phyloP scores from a whole-genome alignment of 2,329 filamentous ascomycete species.

The Harringtonia lauricola region DNA sequence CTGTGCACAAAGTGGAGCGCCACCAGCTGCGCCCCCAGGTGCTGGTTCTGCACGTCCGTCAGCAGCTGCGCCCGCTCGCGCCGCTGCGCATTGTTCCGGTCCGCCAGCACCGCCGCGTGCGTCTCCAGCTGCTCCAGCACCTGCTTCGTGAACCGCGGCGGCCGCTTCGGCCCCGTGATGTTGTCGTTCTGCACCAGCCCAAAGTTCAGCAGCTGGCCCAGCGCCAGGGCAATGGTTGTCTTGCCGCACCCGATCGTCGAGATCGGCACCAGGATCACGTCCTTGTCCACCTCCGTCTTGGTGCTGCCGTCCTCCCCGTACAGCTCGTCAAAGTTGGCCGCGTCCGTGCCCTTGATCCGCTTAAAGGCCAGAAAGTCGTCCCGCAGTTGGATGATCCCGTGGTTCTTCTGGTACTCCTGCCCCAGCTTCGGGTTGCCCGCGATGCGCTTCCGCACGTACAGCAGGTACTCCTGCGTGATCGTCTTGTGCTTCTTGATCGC shows the following conservation, averaged over 20 bases:
- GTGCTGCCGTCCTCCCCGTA: constrained; percentile 32
- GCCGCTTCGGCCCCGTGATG: constrained; percentile 68
- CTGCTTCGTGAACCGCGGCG: constrained; percentile 64
- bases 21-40: constrained; percentile 60
- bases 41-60: constrained; percentile 55
- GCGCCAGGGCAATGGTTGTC: constrained; percentile 77
- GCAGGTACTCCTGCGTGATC: constrained; percentile 85
- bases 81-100: constrained; percentile 86
- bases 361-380: constrained; percentile 78
- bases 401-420: constrained; percentile 70
- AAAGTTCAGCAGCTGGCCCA: constrained; percentile 78
- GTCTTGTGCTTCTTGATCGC: constrained; percentile 75
- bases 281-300: constrained; percentile 44
- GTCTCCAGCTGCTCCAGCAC: constrained; percentile 54
- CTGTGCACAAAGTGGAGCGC: constrained; percentile 85
- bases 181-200: constrained; percentile 96
- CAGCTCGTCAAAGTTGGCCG: constrained; percentile 63
- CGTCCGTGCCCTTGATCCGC: constrained; percentile 78
- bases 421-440: constrained; percentile 55
- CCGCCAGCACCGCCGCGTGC: constrained; percentile 69
- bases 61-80: constrained; percentile 85
- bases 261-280: constrained; percentile 79
- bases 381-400: constrained; percentile 86
- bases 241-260: constrained; percentile 95
- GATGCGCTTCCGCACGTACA: constrained; percentile 68